Base-by-base conservation (phyloP, 2,329 filamentous ascomycete species). In the Fusarium setosum region DNA sequence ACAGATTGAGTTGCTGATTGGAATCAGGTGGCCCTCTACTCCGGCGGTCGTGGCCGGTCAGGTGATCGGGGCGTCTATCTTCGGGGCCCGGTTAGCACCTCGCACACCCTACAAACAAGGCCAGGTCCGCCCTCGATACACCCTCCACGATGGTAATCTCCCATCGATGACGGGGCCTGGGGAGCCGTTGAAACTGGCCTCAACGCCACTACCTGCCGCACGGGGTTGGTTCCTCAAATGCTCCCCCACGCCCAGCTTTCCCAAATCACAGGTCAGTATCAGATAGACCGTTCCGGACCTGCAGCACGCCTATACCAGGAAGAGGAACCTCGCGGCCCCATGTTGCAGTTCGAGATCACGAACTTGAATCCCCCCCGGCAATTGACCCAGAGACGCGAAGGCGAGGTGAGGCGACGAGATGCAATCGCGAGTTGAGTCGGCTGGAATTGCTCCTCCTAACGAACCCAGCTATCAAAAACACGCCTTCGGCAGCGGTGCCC, bases 1-100 rank as follows among this genome's bases (percentile, higher is more conserved):
- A 67, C 51, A 67, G 63, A 48, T 34, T 61, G 63, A 65, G 59
- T 61, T 64, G 63, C 38, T 67, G 59, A 57, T 66, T 35, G 47
- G 40, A 64, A 67, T 67, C 63, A 67, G 63, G 24, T 67, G 63
- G 63, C 31, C 50, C 29, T 61, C 35, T 23, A 13, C 51, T 34
- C 54, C 63, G 63, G 63, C 63, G 34, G 40, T 21, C 18, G 29
- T 12, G 13, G 13, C 21, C 63, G 63, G 44, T 67, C 63, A 67
- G 59, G 40, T 67, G 63, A 67, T 52, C 63, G 63, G 63, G 40
- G 9, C 40, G 50, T 32, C 59, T 67, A 65, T 67, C 54, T 67
- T 52, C 47, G 50, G 55, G 45, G 63, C 55, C 63, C 55, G 63
- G 20, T 49, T 64, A 65, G 59, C 47, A 64, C 49, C 31, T 40